Evolutionary conservation across 306 rosid genomes (phyloP), one percentile per base, ranked within the genome.

Genomic region (Sophora flavescens): DNA sequence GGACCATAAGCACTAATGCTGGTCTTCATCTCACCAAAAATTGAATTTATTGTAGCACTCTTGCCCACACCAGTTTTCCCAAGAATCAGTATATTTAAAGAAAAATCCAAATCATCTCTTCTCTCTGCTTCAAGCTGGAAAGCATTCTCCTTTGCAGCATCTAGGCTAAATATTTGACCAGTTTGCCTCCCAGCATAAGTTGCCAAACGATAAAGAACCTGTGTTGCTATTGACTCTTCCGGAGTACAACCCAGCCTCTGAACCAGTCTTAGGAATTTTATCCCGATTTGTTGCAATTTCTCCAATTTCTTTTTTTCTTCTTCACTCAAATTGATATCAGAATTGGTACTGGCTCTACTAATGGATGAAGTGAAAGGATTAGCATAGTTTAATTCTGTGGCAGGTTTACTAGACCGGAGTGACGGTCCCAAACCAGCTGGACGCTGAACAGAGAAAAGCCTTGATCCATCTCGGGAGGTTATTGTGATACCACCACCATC

Each of bases 401-500:
- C 81, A 39, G 91, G 88, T 83, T 88, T 96, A 80, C 85, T 82
- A 47, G 98, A 77, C 57, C 61, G 87, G 18, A 91, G 89, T 33
- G 99, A 91, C 48, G 90, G 66, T 44, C 99, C 99, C 84, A 96
- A 85, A 66, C 99, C 99, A 83, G 96, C 99, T 15, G 99, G 99
- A 51, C 98, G 97, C 87, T 96, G 98, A 8, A 91, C 90, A 39
- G 99, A 92, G 85, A 96, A 96, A 66, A 92, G 97, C 86, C 88
- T 85, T 8, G 98, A 83, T 35, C 97, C 99, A 84, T 96, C 99
- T 64, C 88, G 88, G 70, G 96, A 78, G 68, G 93, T 87, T 80
- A 96, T 78, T 15, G 98, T 89, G 86, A 90, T 87, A 44, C 84
- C 83, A 57, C 91, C 89, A 38, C 90, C 97, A 70, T 90, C 97